These are phyloP conservation scores for Rhodotorula sp. DNA, from an alignment of 1,284 basidiomycete genomes.

Conservation along the genomic window DNA sequence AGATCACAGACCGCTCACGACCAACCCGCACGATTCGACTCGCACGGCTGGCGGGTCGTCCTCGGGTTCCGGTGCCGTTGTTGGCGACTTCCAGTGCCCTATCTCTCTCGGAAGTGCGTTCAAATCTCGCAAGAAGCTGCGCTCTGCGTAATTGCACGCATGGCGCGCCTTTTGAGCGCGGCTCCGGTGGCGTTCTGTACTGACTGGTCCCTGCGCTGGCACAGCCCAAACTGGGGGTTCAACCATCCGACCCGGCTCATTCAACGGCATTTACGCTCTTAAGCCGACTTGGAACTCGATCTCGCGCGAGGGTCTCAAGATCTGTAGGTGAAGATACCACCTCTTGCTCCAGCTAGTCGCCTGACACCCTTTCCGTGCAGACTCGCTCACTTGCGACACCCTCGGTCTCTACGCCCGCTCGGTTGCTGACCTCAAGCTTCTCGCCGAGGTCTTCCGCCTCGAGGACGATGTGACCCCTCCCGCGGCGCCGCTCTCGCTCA, in stretches of 20 bases:
- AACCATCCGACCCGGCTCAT: constrained; percentile 47
- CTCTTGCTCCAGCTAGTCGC: background rate
- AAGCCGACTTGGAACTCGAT: constrained; percentile 49
- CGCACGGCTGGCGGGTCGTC: constrained; percentile 48
- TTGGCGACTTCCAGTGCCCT: constrained; percentile 48
- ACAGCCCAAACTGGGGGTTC: constrained; percentile 43
- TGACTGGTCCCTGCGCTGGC: background rate
- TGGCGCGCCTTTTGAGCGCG: too few relatives aligned
- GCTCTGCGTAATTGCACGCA: too few relatives aligned
- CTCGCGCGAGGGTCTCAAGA: constrained; percentile 47
- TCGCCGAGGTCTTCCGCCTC: constrained; percentile 44
- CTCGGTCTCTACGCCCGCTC: constrained; percentile 47
- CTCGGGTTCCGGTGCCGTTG: constrained; percentile 47
- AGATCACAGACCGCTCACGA: background rate
- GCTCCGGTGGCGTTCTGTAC: background rate
- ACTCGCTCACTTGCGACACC: constrained; percentile 46
- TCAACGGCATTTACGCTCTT: constrained; percentile 47
- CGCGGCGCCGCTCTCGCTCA: constrained; percentile 34
- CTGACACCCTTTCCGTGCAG: background rate
- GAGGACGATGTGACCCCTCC: constrained; percentile 41
- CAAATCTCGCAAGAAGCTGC: constrained; percentile 5
- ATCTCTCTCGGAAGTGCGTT: constrained; percentile 46
- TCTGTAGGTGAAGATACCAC: constrained; percentile 1
- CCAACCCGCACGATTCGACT: constrained; percentile 8
- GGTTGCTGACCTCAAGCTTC: constrained; percentile 46